These are phyloP conservation scores for Pseudogymnoascus sp. DNA, from an alignment of 2,329 filamentous ascomycete genomes.

Conservation along the genomic window DNA sequence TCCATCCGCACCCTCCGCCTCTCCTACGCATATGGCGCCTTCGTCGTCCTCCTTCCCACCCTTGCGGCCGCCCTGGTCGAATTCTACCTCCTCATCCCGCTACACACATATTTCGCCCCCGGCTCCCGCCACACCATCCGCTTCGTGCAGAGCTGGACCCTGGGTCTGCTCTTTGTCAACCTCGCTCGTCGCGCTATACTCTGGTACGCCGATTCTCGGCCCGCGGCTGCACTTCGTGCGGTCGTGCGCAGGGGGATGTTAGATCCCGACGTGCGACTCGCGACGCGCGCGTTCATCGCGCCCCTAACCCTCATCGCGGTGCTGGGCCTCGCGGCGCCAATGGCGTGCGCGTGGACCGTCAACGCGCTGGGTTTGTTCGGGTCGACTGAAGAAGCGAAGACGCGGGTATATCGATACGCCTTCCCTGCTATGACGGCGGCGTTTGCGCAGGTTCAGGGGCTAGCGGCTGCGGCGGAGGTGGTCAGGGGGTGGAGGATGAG, in stretches of 20 bases:
- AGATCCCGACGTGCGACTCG: slow-evolving; percentile 67
- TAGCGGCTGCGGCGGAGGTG: slow-evolving; percentile 50
- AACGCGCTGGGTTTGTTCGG: slow-evolving; percentile 34
- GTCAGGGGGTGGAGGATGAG: slow-evolving; percentile 70
- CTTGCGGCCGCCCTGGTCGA: slow-evolving; percentile 75
- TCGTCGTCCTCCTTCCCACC: slow-evolving; percentile 73
- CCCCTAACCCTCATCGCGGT: slow-evolving; percentile 59
- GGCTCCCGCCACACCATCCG: slow-evolving; percentile 63
- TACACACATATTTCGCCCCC: slow-evolving; percentile 35
- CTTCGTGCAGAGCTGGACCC: slow-evolving; percentile 86
- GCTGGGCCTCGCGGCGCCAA: slow-evolving; percentile 57
- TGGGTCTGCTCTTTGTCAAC: slow-evolving; percentile 85
- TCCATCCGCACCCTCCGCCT: slow-evolving; percentile 36
- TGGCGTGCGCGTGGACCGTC: slow-evolving; percentile 47
- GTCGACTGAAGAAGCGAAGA: slow-evolving; percentile 27
- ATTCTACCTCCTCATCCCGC: slow-evolving; percentile 78
- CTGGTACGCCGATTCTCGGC: slow-evolving; percentile 46
- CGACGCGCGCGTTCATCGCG: slow-evolving; percentile 81
- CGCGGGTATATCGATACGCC: slow-evolving; percentile 52
- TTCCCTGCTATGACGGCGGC: slow-evolving; percentile 50
- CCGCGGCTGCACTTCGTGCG: slow-evolving; percentile 66
- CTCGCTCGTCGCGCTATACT: slow-evolving; percentile 64
- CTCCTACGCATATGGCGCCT: slow-evolving; percentile 66
- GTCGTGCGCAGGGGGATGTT: slow-evolving; percentile 70
- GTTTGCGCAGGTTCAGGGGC: slow-evolving; percentile 33